phyloP scores from a whole-genome alignment of 2,329 filamentous ascomycete species.

The Botrytis hyacinthi region DNA sequence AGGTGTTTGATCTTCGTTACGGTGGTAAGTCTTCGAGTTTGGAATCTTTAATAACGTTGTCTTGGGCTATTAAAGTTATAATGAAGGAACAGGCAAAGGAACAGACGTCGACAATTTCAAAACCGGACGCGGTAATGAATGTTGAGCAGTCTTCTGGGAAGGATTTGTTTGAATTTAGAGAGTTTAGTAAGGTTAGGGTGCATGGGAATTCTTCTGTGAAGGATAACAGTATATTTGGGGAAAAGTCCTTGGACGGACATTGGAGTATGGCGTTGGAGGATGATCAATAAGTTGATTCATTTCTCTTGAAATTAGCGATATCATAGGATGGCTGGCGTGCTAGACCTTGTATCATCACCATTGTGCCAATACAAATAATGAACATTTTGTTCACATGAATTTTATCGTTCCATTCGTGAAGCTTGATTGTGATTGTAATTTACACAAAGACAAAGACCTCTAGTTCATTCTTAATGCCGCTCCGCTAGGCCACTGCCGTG shows the following conservation, averaged over 20 bases:
- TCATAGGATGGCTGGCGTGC: not conserved
- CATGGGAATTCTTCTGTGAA: constrained; percentile 20
- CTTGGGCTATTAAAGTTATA: constrained; percentile 37
- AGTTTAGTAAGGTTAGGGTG: constrained; percentile 16
- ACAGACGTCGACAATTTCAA: constrained; percentile 26
- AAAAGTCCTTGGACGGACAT: constrained; percentile 35
- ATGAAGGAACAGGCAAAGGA: constrained; percentile 30
- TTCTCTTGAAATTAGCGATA: constrained; percentile 5
- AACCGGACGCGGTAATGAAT: constrained; percentile 34
- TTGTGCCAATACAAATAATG: constrained; percentile 3
- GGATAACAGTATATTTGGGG: constrained; percentile 22
- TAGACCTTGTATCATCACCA: constrained; percentile 1
- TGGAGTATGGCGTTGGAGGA: constrained; percentile 34
- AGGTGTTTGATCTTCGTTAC: constrained; percentile 31
- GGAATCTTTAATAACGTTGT: constrained; percentile 38
- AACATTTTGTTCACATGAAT: not conserved
- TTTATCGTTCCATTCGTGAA: not conserved
- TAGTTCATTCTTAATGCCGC: too few species aligned
- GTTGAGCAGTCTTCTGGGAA: constrained; percentile 33
- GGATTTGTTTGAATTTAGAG: constrained; percentile 33
- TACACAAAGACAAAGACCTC: too few species aligned
- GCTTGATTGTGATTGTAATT: not conserved
- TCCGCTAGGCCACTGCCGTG: constrained; percentile 2
- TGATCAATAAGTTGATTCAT: constrained; percentile 17
- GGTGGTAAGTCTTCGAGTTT: constrained; percentile 32